Evolutionary conservation across 1,284 basidiomycete species (phyloP), one percentile per base, ranked within the genome.

Genomic region (Vanrija sp.): DNA sequence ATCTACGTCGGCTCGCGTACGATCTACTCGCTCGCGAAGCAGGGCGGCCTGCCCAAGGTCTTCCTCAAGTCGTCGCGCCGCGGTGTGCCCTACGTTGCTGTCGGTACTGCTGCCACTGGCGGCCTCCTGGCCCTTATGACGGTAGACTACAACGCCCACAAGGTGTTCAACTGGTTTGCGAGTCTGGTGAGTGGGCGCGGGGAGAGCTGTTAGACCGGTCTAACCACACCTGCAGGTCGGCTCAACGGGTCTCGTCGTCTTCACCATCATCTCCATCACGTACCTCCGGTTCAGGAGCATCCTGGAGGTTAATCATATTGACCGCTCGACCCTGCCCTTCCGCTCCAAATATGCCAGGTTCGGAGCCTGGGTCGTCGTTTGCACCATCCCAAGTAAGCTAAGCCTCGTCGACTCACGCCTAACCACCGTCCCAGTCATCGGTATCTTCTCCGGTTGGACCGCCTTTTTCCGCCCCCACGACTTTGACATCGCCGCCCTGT

Each of bases 1-100:
- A 71, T 83, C 40, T 83, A 81, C 75, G 80, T 80, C 62, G 78
- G 78, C 49, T 80, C 80, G 38, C 75, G 82, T 52, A 79, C 80
- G 38, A 71, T 83, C 44, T 82, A 81, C 73, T 79, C 77, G 60
- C 77, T 82, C 44, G 77, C 80, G 0, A 64, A 74, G 10, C 72
- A 75, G 54, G 74, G 76, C 15, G 72, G 79, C 49, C 79, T 80
- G 1, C 81, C 81, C 7, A 65, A 61, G 46, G 59, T 81, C 46
- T 91, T 94, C 78, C 63, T 81, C 45, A 82, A 12, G 12, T 85
- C 86, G 0, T 82, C 84, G 56, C 81, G 80, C 59, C 80, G 78
- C n/a, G 92, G 92, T 38, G 78, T 93, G 3, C 92, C 92, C 1
- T 84, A 83, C 51, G 78, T 84, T 12, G 82, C 88, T 14, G 78